Evolutionary conservation across 2,329 filamentous ascomycete species (phyloP), one percentile per base, ranked within the genome.

Genomic region (Penicillium sp.): DNA sequence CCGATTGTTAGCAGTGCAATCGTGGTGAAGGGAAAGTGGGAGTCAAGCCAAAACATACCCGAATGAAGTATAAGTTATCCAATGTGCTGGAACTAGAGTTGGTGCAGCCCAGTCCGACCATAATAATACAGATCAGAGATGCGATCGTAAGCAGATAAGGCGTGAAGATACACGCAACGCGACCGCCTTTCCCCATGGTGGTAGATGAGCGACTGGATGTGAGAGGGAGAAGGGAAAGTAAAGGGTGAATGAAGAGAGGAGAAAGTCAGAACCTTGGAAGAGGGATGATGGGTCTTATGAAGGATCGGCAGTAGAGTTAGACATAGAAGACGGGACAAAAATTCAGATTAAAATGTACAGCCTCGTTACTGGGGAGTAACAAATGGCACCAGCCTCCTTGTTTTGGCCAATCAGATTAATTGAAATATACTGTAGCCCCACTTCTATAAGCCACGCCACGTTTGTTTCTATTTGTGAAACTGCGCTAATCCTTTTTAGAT

Each of bases 91-190:
- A 76, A 46, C 66, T 67, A 50, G 75, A 73, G 56, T 76, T 76
- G 49, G 77, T 76, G 57, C 79, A 78, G 28, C 78, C 79, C 41
- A 81, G 56, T 52, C 79, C 76, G 42, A 84, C 74, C 31, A 84
- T 64, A 39, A 79, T 60, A 44, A 83, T 68, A 58, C 85, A 86
- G 60, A 93, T 73, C 61, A 96, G 76, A 49, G 86, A 85, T 54
- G 79, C 86, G 60, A 93, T 72, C 16, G 88, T 91, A 63, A 95
- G 79, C 55, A 81, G 75, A 72, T 95, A 89, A 50, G 91, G 91
- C 74, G 89, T 75, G 71, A 87, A 80, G 71, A 97, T 93, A 73
- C 89, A 96, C 68, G 87, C 75, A 61, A 91, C 81, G 64, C 91
- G 82, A 58, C 88, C 90, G 64, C 80, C 77, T 72, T 85, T 83